Evolutionary conservation across 1,139 yeast genomes (phyloP), one percentile per base, ranked within the genome.

Genomic region (Yamadazyma diddensiae): DNA sequence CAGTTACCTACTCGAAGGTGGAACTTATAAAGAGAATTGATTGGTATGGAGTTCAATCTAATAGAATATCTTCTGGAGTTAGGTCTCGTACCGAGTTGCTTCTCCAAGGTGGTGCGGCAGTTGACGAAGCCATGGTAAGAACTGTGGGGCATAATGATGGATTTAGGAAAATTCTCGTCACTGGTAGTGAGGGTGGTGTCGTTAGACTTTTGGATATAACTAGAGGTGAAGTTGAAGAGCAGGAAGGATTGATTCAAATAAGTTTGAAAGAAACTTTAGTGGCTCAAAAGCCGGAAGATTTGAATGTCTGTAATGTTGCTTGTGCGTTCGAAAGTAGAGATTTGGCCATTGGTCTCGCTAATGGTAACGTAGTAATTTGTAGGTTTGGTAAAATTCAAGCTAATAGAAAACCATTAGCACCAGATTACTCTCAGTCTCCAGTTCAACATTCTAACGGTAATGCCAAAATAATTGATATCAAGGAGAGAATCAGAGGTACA

Each of bases 171-270:
- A 83, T 87, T 2, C 57, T 83, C 30, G 73, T 84, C 2, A 77
- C 95, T 0, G 97, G 97, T 1, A 97, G 87, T 53, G 73, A 73
- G 22, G 79, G 82, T 49, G 97, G 97, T 0, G 68, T 77, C 15
- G 78, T 92, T 0, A 70, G 94, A 41, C 55, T 92, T 14, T 79
- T 86, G 72, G 96, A 90, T 55, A 81, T 88, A 1, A 79, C 95
- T 0, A 77, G 81, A 41, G 85, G 84, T 17, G 95, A 85, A 46
- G 60, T 77, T 12, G 82, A 73, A 38, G 87, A 81, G 30, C 65
- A 76, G n/a, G 70, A 62, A 38, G 53, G 53, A 16, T 47, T 57
- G 7, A 53, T 68, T 2, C 70, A 65, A 42, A 45, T 67, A 10
- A 57, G 62, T 35, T 55, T 68, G 35, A 52, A 52, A 26, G 68